These are phyloP conservation scores for Colletotrichum karsti DNA, from an alignment of 2,329 filamentous ascomycete genomes.

Conservation along the genomic window DNA sequence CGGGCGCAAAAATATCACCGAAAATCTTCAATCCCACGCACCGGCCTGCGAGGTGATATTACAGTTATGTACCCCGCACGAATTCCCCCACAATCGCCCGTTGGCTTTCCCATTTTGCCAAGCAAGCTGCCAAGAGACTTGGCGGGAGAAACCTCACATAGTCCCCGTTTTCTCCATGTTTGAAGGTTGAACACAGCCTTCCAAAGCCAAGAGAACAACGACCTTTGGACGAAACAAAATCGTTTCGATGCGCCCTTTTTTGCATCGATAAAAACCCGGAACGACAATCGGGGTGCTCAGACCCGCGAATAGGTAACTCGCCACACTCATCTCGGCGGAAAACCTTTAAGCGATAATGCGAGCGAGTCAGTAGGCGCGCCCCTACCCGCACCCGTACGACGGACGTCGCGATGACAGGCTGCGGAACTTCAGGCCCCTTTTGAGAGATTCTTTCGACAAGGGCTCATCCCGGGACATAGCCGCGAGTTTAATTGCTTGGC, in stretches of 20 bases:
- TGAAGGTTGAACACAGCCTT: neutral
- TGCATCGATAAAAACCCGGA: neutral
- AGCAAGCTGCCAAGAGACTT: neutral
- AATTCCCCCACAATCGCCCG: conserved; percentile 1
- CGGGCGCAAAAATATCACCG: conserved; percentile 9
- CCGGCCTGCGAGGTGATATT: neutral
- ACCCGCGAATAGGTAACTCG: neutral
- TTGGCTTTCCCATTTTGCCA: neutral
- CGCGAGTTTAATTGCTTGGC: neutral
- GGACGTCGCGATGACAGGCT: neutral
- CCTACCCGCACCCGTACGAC: neutral
- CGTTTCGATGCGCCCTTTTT: neutral
- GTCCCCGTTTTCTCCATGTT: neutral
- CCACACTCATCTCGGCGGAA: neutral
- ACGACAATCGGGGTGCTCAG: neutral
- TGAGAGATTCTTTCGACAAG: neutral
- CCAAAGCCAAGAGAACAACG: neutral
- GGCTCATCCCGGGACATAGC: neutral
- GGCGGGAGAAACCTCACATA: neutral
- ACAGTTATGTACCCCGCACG: conserved; percentile 10
- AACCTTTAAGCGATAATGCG: neutral
- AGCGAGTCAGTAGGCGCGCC: neutral
- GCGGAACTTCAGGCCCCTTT: neutral
- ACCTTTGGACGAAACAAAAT: conserved; percentile 15
- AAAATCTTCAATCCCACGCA: neutral